Conservation (phyloP, 805 yeast genomes). For the Pichia insulana region DNA sequence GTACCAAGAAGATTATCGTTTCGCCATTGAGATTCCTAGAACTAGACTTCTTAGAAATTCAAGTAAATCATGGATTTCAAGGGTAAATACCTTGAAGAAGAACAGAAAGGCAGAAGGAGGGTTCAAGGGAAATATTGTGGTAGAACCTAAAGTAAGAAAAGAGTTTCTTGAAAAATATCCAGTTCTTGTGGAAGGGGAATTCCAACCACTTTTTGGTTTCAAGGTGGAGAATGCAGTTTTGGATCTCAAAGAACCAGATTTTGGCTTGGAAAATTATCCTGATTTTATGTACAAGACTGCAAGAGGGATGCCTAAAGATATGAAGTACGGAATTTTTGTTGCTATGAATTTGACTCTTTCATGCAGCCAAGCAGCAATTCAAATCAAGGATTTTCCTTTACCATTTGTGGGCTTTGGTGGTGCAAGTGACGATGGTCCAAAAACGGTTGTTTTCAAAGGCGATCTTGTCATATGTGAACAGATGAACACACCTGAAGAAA, state of each 20-base stretch:
- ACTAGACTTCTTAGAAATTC: conserved; percentile 21
- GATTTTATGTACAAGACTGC: conserved; percentile 34
- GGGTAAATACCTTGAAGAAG: conserved; percentile 13
- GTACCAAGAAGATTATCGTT: conserved; percentile 18
- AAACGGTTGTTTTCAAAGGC: conserved; percentile 31
- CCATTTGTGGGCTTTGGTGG: conserved; percentile 46
- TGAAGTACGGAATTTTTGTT: conserved; percentile 44
- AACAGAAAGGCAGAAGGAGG: conserved; percentile 4
- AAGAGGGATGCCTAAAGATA: conserved; percentile 45
- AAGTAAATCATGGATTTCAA: conserved; percentile 26
- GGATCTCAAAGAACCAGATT: conserved; percentile 41
- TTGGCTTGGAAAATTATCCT: conserved; percentile 41
- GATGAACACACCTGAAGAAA: conserved; percentile 41
- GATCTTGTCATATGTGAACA: conserved; percentile 54
- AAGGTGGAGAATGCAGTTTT: conserved; percentile 42
- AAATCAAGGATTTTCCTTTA: conserved; percentile 46
- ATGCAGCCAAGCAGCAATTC: conserved; percentile 35
- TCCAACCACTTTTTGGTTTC: conserved; percentile 47
- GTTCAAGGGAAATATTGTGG: conserved; percentile 8
- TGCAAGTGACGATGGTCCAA: conserved; percentile 33
- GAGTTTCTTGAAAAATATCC: conserved; percentile 23
- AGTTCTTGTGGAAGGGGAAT: conserved; percentile 21
- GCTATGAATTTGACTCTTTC: conserved; percentile 40
- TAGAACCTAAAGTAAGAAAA: conserved; percentile 22
- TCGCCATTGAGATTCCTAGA: conserved; percentile 20